Evolutionary conservation across 139 green algal genomes (phyloP), one percentile per base, ranked within the genome.

Genomic region (Chlorella sp.): DNA sequence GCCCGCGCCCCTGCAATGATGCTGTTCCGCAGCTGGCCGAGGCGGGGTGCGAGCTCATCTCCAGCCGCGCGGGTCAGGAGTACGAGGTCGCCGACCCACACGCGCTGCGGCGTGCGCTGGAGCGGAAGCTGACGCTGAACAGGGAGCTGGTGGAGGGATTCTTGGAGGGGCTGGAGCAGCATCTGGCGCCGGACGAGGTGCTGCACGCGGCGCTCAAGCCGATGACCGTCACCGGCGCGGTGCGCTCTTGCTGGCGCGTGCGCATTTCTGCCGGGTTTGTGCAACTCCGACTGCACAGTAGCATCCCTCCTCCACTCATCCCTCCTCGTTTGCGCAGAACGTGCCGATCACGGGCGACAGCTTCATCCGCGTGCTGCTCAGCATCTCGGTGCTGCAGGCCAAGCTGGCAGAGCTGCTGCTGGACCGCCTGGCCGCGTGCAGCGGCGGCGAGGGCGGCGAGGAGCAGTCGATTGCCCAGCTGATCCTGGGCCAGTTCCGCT

Each of bases 401-500:
- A 45, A 85, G 4, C 8, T 82, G 42, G 40, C 66, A 17, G 8
- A 61, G 27, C 19, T 73, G 48, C 67, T 86, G 67, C 59, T 83
- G 56, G 55, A 83, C 21, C 53, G 48, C 27, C 48, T 84, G 51
- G 9, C 46, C 14, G 58, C 65, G 58, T 71, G 71, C 31, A 27
- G 19, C 19, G 67, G 51, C 31, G 67, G 33, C 0, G 66, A 58
- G 3, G 45, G 25, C 25, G 77, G 43, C 4, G 63, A 76, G 33
- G 65, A 72, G 33, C 29, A 40, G 31, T 15, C 48, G 35, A n/a
- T 83, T 31, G 36, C 80, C 19, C 50, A 58, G 31, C 80, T 84
- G 33, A 71, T 87, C 1, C 65, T 87, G 31, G 82, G 82, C 27
- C 80, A 81, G 43, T 84, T 87, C 59, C 55, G 82, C 41, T 87